These are phyloP conservation scores for Gracilaria vermiculophylla DNA, from an alignment of 23 red algal species.

Conservation along the genomic window DNA sequence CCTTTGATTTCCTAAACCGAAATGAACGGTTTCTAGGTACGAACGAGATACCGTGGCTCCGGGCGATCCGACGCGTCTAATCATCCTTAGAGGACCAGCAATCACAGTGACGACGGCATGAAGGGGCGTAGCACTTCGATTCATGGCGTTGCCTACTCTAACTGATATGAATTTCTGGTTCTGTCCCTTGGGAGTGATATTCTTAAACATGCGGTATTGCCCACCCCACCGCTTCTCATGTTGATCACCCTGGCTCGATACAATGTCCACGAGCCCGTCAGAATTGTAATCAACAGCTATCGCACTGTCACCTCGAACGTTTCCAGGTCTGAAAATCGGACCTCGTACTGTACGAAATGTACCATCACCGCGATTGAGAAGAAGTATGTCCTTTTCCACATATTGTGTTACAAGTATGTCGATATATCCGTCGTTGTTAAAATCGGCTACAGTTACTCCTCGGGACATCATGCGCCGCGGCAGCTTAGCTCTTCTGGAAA, in stretches of 20 bases:
- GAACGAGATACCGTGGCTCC: background rate
- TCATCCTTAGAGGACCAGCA: slow-evolving; percentile 10
- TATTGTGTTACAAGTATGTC: slow-evolving; percentile 51
- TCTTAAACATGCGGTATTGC: background rate
- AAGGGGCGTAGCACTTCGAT: background rate
- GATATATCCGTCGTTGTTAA: slow-evolving; percentile 73
- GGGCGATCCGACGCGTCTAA: slow-evolving; percentile 3
- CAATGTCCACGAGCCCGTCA: slow-evolving; percentile 22
- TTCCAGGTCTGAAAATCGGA: background rate
- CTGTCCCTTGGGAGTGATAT: background rate
- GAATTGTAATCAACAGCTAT: slow-evolving; percentile 28
- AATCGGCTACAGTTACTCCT: slow-evolving; percentile 48
- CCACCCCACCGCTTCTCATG: background rate
- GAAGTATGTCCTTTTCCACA: slow-evolving; percentile 23
- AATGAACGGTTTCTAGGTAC: slow-evolving; percentile 52
- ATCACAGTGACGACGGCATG: slow-evolving; percentile 49
- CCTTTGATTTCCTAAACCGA: slow-evolving; percentile 16
- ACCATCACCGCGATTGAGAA: slow-evolving; percentile 42
- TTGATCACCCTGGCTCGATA: slow-evolving; percentile 21
- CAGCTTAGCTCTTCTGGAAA: background rate
- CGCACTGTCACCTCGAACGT: slow-evolving; percentile 6
- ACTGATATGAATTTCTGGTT: background rate
- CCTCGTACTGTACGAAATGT: background rate
- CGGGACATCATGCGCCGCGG: background rate
- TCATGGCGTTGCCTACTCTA: background rate